phyloP scores from a whole-genome alignment of 2,329 filamentous ascomycete species.

The Trichoderma cornu-damae region DNA sequence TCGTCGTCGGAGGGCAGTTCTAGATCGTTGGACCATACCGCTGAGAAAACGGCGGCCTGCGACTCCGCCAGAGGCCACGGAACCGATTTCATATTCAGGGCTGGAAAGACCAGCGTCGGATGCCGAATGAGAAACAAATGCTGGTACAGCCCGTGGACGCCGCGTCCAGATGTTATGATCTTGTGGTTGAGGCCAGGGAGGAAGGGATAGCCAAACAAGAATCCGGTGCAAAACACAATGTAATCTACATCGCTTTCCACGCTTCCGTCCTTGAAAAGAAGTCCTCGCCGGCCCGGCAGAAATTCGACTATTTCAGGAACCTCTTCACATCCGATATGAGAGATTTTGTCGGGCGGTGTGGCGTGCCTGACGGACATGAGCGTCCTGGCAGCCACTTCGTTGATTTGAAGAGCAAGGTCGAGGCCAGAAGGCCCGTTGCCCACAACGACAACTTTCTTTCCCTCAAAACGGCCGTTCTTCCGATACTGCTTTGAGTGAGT shows the following conservation, averaged over 20 bases:
- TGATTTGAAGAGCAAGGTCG: conserved; percentile 77
- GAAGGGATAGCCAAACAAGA: conserved; percentile 81
- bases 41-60: conserved; percentile 70
- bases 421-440: conserved; percentile 80
- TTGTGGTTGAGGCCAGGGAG: conserved; percentile 42
- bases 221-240: conserved; percentile 84
- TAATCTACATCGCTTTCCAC: conserved; percentile 65
- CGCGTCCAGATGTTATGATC: conserved; percentile 62
- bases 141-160: conserved; percentile 68
- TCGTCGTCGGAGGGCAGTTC: conserved; percentile 54
- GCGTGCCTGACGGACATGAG: conserved; percentile 58
- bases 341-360: conserved; percentile 42
- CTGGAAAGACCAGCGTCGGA: conserved; percentile 73
- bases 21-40: conserved; percentile 69
- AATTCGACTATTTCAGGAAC: conserved; percentile 56
- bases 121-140: conserved; percentile 72
- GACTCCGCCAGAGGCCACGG: conserved; percentile 77
- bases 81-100: conserved; percentile 76
- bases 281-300: conserved; percentile 48
- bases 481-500: conserved; percentile 79
- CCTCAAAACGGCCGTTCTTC: conserved; percentile 53
- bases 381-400: conserved; percentile 54
- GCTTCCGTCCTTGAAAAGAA: conserved; percentile 62
- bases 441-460: conserved; percentile 74
- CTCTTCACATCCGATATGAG: conserved; percentile 45